phyloP scores from a whole-genome alignment of 768 basidiomycete genomes.

The Fistulinella prunicolor region DNA sequence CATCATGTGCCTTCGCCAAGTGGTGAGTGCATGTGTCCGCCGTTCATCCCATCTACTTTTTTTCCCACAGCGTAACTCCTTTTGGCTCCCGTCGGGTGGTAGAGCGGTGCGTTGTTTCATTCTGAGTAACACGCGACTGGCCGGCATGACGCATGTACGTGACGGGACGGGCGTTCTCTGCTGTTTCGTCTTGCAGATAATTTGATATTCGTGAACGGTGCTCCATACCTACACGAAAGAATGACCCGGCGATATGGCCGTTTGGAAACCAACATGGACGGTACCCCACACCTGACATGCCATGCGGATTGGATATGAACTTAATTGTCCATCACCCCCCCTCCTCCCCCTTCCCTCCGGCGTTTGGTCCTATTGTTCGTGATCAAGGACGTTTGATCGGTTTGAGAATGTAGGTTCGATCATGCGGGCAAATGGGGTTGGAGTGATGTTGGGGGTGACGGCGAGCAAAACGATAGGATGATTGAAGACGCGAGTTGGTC shows the following conservation, averaged over 20 bases:
- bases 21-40: background rate
- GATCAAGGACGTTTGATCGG: background rate
- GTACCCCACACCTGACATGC: background rate
- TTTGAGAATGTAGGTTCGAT: background rate
- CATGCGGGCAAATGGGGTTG: background rate
- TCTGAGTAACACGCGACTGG: background rate
- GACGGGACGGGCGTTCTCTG: background rate
- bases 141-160: constrained; percentile 1
- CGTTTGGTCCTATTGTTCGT: background rate
- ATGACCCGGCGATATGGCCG: background rate
- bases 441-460: background rate
- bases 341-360: background rate
- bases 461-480: background rate
- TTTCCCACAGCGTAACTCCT: constrained; percentile 2
- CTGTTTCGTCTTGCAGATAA: background rate
- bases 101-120: background rate
- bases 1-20: constrained; percentile 1
- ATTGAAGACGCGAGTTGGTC: background rate
- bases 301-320: background rate
- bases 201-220: constrained; percentile 1
- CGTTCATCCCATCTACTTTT: background rate
- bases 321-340: background rate
- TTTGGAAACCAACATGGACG: background rate
- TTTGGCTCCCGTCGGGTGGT: constrained; percentile 5
- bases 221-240: background rate